Percentiles rank a stretch among this genome's conserved stretches.
Conservation (phyloP, 805 yeast genomes). For the Metschnikowia dekortorum region DNA sequence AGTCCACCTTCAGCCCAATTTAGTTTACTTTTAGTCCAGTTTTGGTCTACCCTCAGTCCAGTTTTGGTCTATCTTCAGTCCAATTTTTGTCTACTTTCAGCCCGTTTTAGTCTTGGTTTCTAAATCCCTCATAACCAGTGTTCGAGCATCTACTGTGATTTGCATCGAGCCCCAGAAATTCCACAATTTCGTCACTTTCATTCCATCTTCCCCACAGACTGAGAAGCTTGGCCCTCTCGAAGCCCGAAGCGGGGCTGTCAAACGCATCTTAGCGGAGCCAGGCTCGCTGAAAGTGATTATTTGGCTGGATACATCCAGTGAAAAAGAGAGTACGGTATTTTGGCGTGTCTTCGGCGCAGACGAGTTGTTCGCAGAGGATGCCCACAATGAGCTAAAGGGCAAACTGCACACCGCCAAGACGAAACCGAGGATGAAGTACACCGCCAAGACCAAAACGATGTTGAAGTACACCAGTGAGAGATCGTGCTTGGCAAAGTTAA, state of each 20-base stretch:
- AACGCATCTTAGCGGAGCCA: constrained; percentile 4
- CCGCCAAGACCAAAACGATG: constrained; percentile 54
- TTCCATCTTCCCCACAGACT: too few species aligned
- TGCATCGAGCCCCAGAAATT: too few species aligned
- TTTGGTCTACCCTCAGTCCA: too few species aligned
- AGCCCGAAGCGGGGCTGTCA: constrained; percentile 7
- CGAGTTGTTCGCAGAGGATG: constrained; percentile 57
- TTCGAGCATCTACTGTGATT: too few species aligned
- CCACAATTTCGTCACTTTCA: too few species aligned
- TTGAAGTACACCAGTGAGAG: constrained; percentile 41
- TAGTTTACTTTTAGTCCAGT: too few species aligned
- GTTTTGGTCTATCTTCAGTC: too few species aligned
- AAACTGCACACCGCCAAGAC: constrained; percentile 62
- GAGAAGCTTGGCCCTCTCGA: constrained; percentile 7
- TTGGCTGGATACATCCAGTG: constrained; percentile 1
- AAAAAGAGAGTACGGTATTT: constrained; percentile 11
- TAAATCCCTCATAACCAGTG: too few species aligned
- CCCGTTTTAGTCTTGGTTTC: too few species aligned
- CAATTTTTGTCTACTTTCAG: too few species aligned
- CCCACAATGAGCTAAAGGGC: constrained; percentile 89
- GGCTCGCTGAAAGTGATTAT: constrained; percentile 2
- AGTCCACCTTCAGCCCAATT: too few species aligned
- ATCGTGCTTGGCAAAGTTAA: constrained; percentile 36
- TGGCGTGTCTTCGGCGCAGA: constrained; percentile 18
- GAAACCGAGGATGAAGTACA: constrained; percentile 51